Evolutionary conservation across 305 asterid species (phyloP), one percentile per base, ranked within the genome.

Genomic region (Fraxinus greggii): DNA sequence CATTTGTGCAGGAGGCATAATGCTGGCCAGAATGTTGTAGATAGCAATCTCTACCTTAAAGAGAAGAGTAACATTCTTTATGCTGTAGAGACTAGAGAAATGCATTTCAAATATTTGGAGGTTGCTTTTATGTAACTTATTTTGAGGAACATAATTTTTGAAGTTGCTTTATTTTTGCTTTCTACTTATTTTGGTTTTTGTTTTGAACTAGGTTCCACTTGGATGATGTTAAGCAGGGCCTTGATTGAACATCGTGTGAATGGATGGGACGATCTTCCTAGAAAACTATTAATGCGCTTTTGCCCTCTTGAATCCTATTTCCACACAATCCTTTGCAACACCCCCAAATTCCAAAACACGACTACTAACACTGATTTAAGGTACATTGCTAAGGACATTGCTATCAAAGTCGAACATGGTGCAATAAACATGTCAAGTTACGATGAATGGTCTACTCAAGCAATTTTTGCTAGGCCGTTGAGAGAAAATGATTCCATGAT

Each of bases 221-320:
- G 91, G 91, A 90, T 87, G 92, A 79, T 83, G 24, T 80, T 91
- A 80, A 89, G 89, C 80, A 87, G 92, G 81, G 80, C 70, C 1
- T 84, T 91, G 38, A 81, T 82, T 83, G 91, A 91, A 35, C 93
- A 91, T 33, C 86, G 91, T 45, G 89, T 87, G 76, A 80, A 70
- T 17, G 91, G 92, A 40, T 59, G 79, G 86, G 95, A 91, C 86
- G 88, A 87, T 23, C 87, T 90, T 9, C 94, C 94, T 0, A 83
- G 92, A 69, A 91, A 91, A 78, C 61, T 91, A 67, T 91, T 91
- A 8, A 87, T 90, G 92, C 90, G 90, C 86, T 91, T 87, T 32
- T 86, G 78, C 13, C 94, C 94, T 59, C 89, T 88, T 0, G 84
- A 86, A 19, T 87, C 89, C n/a, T 89, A 91, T 81, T 89, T 91